Percentiles rank a stretch among this genome's conserved stretches.
phyloP scores from a whole-genome alignment of 2,329 filamentous ascomycete genomes.

The Penicillium frequentans region DNA sequence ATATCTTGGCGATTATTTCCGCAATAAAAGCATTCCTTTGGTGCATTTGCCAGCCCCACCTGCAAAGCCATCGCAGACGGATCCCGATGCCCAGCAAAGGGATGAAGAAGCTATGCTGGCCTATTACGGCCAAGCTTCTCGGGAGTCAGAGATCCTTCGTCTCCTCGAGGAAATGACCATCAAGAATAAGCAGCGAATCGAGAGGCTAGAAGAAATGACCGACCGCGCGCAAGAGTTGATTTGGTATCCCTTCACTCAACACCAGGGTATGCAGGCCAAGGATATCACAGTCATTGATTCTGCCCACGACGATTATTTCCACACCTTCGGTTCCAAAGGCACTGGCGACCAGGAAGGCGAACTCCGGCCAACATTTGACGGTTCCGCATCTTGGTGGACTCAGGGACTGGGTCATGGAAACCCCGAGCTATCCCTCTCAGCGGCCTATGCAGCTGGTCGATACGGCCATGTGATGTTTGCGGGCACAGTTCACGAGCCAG shows the following conservation, averaged over 20 bases:
- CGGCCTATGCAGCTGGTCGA: conserved; percentile 76
- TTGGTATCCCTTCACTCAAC: conserved; percentile 88
- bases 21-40: conserved; percentile 57
- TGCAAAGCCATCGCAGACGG: conserved; percentile 27
- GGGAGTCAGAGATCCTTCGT: conserved; percentile 39
- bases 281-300: conserved; percentile 77
- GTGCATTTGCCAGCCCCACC: conserved; percentile 63
- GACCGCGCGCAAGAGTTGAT: conserved; percentile 63
- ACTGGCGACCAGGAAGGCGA: conserved; percentile 30
- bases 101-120: conserved; percentile 59
- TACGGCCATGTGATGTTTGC: conserved; percentile 92
- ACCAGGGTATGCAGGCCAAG: conserved; percentile 60
- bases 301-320: conserved; percentile 75
- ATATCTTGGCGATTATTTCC: conserved; percentile 70
- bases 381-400: conserved; percentile 89
- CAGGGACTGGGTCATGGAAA: conserved; percentile 83
- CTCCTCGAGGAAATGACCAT: conserved; percentile 55
- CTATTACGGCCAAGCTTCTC: conserved; percentile 61
- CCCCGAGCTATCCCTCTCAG: conserved; percentile 67
- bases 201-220: conserved; percentile 62
- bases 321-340: conserved; percentile 51
- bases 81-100: conserved; percentile 36
- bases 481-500: conserved; percentile 75
- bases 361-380: conserved; percentile 71
- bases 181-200: conserved; percentile 58